Conservation (phyloP, 495 filamentous ascomycete species). For the Penicillium cosmopolitanum region DNA sequence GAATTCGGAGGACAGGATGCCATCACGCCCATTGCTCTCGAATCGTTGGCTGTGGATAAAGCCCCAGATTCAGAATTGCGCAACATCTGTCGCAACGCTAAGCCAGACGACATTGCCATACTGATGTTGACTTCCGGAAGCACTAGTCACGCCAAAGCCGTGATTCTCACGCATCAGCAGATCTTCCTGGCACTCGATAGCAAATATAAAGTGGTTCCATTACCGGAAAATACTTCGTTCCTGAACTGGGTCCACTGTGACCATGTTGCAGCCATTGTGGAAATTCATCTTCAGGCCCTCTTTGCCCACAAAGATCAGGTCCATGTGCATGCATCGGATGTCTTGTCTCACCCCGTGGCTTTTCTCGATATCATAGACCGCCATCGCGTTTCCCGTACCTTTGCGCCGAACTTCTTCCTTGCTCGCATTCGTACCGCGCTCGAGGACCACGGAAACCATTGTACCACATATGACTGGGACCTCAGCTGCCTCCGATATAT, state of each 20-base stretch:
- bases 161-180: slow-evolving; percentile 48
- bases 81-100: slow-evolving; percentile 1
- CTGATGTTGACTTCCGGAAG: slow-evolving; percentile 64
- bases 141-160: slow-evolving; percentile 59
- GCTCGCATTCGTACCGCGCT: slow-evolving; percentile 13
- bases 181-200: slow-evolving; percentile 49
- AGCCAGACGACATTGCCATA: slow-evolving; percentile 22
- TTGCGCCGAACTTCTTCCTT: slow-evolving; percentile 63
- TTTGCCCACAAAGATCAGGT: slow-evolving; percentile 45
- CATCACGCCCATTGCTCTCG: slow-evolving; percentile 10
- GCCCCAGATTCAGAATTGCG: not conserved
- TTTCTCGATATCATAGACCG: slow-evolving; percentile 46
- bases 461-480: slow-evolving; percentile 36
- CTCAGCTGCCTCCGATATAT: slow-evolving; percentile 31
- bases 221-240: slow-evolving; percentile 29
- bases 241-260: slow-evolving; percentile 58
- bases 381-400: slow-evolving; percentile 50
- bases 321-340: slow-evolving; percentile 44
- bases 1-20: slow-evolving; percentile 11
- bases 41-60: slow-evolving; percentile 7
- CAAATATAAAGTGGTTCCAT: slow-evolving; percentile 31
- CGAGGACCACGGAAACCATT: not conserved
- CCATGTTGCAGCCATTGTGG: slow-evolving; percentile 55
- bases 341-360: slow-evolving; percentile 43
- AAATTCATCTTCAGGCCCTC: slow-evolving; percentile 56